Conservation (phyloP, 1,284 basidiomycete genomes). For the Cutaneotrichosporon daszewskae region DNA sequence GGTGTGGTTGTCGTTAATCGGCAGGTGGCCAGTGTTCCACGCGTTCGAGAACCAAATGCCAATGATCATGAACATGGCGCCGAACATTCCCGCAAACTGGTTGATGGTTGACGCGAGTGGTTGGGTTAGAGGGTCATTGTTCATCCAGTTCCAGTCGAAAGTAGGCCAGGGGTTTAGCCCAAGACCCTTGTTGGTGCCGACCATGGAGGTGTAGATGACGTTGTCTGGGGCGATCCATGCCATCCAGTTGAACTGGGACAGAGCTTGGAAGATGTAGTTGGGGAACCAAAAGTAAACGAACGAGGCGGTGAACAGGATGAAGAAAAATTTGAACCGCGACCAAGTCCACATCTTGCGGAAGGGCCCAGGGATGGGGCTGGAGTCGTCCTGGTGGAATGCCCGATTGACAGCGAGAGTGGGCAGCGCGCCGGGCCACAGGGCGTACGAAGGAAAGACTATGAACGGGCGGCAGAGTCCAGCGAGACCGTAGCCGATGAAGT, state of each 20-base stretch:
- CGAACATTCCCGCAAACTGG: conserved; percentile 24
- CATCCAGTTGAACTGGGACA: conserved; percentile 58
- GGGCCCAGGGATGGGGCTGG: conserved; percentile 35
- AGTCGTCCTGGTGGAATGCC: conserved; percentile 31
- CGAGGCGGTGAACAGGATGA: conserved; percentile 26
- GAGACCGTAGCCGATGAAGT: conserved; percentile 50
- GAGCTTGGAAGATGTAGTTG: conserved; percentile 45
- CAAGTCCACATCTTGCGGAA: conserved; percentile 24
- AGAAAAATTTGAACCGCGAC: conserved; percentile 35
- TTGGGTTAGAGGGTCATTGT: conserved; percentile 17
- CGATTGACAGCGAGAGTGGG: conserved; percentile 47
- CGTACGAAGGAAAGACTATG: conserved; percentile 46
- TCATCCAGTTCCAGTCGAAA: conserved; percentile 36
- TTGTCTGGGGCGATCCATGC: conserved; percentile 55
- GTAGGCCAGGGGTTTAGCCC: conserved; percentile 32
- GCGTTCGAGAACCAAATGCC: conserved; percentile 28
- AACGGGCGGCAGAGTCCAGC: conserved; percentile 49
- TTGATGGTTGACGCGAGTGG: conserved; percentile 36
- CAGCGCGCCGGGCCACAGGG: conserved; percentile 46
- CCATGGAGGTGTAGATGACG: conserved; percentile 19
- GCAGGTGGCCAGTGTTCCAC: conserved; percentile 34
- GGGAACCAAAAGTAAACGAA: conserved; percentile 47
- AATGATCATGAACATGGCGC: conserved; percentile 22
- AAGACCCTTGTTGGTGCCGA: conserved; percentile 29
- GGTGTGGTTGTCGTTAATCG: conserved; percentile 29